Evolutionary conservation across 2,329 filamentous ascomycete species (phyloP), one percentile per base, ranked within the genome.

Genomic region (Fusarium praegraminearum): DNA sequence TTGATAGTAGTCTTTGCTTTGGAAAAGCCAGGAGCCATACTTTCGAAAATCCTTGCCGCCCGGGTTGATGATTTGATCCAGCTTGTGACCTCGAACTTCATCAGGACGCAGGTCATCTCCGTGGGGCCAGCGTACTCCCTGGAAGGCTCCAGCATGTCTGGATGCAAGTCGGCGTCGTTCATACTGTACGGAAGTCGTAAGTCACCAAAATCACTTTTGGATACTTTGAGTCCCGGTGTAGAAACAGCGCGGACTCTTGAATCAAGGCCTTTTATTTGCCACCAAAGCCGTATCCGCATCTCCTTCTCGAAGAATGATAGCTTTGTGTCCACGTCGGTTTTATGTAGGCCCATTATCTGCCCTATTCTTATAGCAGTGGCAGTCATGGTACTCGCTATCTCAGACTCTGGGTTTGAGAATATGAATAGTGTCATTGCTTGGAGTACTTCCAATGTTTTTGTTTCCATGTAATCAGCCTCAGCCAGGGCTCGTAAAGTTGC

Each of bases 141-240:
- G 0, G 86, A 85, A 1, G 83, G 79, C 1, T 82, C 80, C 1
- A 74, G 77, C 82, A 86, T 86, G 8, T 80, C 78, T 0, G 86
- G 85, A n/a, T 80, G 76, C 3, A 90, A 75, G 40, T 87, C 85
- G 7, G 73, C 73, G 65, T 90, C 87, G 54, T 89, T 85, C 51
- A 89, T 77, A 58, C 89, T 89, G 4, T 86, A 76, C 1, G 87
- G 86, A 71, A 86, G 80, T 30, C 69, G 65, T 3, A 68, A n/a
- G 13, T 70, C 52, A 3, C 62, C 67, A 13, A 71, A 51, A 1
- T 75, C 69, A 13, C 38, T 52, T 6, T 38, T 26, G 20, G 62
- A 40, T 0, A 41, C 16, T 26, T 68, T 69, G 2, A 57, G 44
- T 1, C 57, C 71, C 0, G 65, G 68, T 0, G 36, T 52, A 5